Percentiles rank a stretch among this genome's conserved stretches.
These are phyloP conservation scores for Ceratobasidium sp. DNA, from an alignment of 1,284 basidiomycete genomes.

Conservation along the genomic window DNA sequence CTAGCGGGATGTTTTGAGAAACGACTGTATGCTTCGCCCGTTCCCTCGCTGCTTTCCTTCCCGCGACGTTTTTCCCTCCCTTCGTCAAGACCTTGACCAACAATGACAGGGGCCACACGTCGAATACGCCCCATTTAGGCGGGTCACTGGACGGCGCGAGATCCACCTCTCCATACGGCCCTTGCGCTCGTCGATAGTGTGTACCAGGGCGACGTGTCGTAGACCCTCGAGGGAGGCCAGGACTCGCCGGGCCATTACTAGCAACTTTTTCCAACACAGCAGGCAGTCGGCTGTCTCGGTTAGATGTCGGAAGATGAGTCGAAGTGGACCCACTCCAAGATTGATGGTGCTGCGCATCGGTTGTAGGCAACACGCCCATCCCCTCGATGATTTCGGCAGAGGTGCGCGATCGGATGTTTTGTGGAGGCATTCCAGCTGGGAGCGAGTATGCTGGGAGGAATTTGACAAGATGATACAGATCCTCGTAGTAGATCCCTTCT, in stretches of 20 bases:
- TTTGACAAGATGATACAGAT: conserved; percentile 53
- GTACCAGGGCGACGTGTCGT: conserved; percentile 23
- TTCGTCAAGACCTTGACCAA: conserved; percentile 59
- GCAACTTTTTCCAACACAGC: not conserved
- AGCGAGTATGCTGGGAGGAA: conserved; percentile 70
- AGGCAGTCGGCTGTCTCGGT: conserved; percentile 4
- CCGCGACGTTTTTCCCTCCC: conserved; percentile 60
- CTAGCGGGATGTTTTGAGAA: conserved; percentile 73
- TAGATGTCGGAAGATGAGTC: conserved; percentile 20
- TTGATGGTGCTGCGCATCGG: not conserved
- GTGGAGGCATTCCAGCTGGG: conserved; percentile 55
- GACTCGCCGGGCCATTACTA: conserved; percentile 11
- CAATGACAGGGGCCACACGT: conserved; percentile 73
- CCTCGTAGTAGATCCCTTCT: conserved; percentile 67
- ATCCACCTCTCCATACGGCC: conserved; percentile 34
- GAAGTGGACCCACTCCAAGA: conserved; percentile 32
- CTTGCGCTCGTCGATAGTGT: conserved; percentile 7
- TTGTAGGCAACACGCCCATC: not conserved
- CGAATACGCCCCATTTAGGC: conserved; percentile 67
- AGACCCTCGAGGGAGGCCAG: conserved; percentile 20
- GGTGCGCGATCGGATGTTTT: conserved; percentile 20
- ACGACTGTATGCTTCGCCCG: conserved; percentile 61
- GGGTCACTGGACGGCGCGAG: conserved; percentile 66
- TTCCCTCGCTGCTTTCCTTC: conserved; percentile 63
- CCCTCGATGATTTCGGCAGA: conserved; percentile 14